These are phyloP conservation scores for Albizia julibrissin DNA, from an alignment of 306 rosid species.

Conservation along the genomic window DNA sequence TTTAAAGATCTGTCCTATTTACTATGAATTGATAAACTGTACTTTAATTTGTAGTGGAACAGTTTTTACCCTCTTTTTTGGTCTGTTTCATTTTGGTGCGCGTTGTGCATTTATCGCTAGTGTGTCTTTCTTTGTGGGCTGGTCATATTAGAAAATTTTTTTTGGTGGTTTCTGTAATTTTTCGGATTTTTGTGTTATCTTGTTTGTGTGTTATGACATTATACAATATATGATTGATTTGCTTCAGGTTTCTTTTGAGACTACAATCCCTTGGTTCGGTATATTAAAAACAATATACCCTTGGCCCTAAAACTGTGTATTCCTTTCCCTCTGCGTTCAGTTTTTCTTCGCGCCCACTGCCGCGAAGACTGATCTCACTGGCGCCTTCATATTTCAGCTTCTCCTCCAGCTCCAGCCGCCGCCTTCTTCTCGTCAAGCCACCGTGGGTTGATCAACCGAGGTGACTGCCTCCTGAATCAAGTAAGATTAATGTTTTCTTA, in stretches of 20 bases:
- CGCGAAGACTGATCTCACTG: too few relatives aligned
- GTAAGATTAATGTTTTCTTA: too few relatives aligned
- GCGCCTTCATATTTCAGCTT: too few relatives aligned
- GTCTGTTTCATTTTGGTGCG: background rate
- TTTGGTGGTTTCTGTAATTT: background rate
- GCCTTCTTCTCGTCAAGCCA: too few relatives aligned
- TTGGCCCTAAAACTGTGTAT: too few relatives aligned
- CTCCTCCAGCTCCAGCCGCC: too few relatives aligned
- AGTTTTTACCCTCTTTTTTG: background rate
- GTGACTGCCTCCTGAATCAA: too few relatives aligned
- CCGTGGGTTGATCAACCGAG: too few relatives aligned
- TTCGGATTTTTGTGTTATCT: background rate
- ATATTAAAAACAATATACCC: too few relatives aligned
- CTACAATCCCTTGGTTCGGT: background rate
- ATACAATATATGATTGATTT: background rate
- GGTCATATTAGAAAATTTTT: background rate
- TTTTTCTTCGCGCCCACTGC: too few relatives aligned
- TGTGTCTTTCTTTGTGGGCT: background rate
- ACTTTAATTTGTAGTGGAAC: background rate
- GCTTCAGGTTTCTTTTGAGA: constrained; percentile 5
- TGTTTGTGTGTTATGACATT: background rate
- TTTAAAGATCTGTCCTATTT: background rate
- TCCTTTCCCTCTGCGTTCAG: too few relatives aligned
- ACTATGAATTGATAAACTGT: background rate
- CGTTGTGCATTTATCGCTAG: background rate